Evolutionary conservation across 2,329 filamentous ascomycete genomes (phyloP), one percentile per base, ranked within the genome.

Genomic region (Chaetothyriales sp.): DNA sequence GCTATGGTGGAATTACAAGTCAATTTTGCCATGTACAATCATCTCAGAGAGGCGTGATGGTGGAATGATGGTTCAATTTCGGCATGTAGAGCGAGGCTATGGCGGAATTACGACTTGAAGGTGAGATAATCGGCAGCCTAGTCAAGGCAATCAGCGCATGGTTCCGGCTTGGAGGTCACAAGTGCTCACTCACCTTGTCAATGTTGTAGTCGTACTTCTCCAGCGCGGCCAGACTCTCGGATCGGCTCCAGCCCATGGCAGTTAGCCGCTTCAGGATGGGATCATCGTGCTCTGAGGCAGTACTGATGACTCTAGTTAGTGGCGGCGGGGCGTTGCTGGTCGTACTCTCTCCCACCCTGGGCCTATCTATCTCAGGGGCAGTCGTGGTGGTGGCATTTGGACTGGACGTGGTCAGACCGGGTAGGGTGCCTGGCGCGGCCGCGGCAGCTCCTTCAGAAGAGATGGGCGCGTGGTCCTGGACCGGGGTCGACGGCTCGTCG

Each of bases 181-280:
- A 40, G 28, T 43, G 73, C 81, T 71, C 71, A 95, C 81, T 71
- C 71, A 95, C 90, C 80, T 86, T 88, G 69, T 95, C 89, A 65
- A 95, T 77, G 67, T 95, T 92, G 70, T 97, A 95, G 70, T 97
- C 89, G 66, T 86, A 95, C 67, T 90, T 89, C 73, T 97, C 90
- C 65, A 97, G 71, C 20, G 92, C 90, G 48, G 75, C 74, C 37
- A 95, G 71, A 15, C 88, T 85, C 48, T 86, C 81, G 6, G 75
- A 72, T 28, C 90, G 77, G 4, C 80, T 70, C 65, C 94, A 97
- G 0, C 90, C 90, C 89, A 97, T 95, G 8, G 80, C 77, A 1
- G 87, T 94, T 63, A 97, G 68, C 60, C 89, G 83, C 73, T 94
- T 94, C 59, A 97, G 71, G 52, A 94, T 90, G 7, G 88, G 85